phyloP scores from a whole-genome alignment of 257 asterid genomes.

The Jaltomata sinuosa region DNA sequence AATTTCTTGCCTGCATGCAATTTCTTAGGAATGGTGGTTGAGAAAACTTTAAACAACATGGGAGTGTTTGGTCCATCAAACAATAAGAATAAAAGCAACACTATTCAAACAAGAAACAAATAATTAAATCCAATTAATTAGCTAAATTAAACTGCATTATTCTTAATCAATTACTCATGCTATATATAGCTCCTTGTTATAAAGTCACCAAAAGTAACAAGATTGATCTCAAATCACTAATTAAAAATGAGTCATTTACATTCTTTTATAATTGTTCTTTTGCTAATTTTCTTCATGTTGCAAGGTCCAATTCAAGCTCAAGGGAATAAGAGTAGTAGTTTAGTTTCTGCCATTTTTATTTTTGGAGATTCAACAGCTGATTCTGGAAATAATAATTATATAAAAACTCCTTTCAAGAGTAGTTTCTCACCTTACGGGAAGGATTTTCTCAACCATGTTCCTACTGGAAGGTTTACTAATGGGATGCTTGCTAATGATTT shows the following conservation, averaged over 20 bases:
- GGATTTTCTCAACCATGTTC: slow-evolving; percentile 39
- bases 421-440: slow-evolving; percentile 69
- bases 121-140: neutral
- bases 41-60: neutral
- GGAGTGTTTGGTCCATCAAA: neutral
- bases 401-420: slow-evolving; percentile 36
- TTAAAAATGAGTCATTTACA: neutral
- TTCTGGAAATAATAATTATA: slow-evolving; percentile 70
- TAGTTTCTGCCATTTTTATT: slow-evolving; percentile 34
- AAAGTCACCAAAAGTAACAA: neutral
- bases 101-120: neutral
- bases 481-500: slow-evolving; percentile 65
- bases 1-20: neutral
- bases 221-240: neutral
- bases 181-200: neutral
- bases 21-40: neutral
- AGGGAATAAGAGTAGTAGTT: neutral
- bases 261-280: neutral
- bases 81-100: neutral
- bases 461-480: slow-evolving; percentile 74
- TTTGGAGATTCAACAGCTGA: slow-evolving; percentile 87
- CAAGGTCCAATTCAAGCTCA: neutral
- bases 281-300: neutral
- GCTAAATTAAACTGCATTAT: neutral
- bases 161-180: neutral